A percentile compares a stretch with the other conserved stretches of the same genome.
Conservation (phyloP, 1,139 yeast genomes). For the Yamadazyma membranifaciens region DNA sequence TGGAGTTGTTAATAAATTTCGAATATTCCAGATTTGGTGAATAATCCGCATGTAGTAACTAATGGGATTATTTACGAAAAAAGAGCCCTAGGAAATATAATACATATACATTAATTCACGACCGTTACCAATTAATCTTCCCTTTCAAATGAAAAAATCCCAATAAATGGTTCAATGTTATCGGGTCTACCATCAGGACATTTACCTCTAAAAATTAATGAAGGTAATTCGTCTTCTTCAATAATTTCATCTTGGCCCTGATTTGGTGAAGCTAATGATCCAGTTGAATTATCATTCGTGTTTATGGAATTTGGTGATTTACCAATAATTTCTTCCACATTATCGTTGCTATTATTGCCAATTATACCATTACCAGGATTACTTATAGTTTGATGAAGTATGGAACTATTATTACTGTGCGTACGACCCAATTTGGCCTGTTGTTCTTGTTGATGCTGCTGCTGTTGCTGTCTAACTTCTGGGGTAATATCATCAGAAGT, state of each 20-base stretch:
- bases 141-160: constrained; percentile 53
- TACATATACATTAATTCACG: not conserved
- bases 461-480: constrained; percentile 4
- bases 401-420: not conserved
- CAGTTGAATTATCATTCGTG: constrained; percentile 17
- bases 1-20: too few relatives aligned
- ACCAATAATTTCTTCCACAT: constrained; percentile 10
- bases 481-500: constrained; percentile 13
- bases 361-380: not conserved
- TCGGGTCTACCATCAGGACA: constrained; percentile 58
- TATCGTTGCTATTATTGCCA: not conserved
- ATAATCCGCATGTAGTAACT: too few relatives aligned
- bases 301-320: constrained; percentile 15
- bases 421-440: constrained; percentile 1
- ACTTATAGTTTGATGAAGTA: not conserved
- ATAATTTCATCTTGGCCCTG: constrained; percentile 13
- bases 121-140: constrained; percentile 22
- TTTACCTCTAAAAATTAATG: constrained; percentile 48
- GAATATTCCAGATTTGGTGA: too few relatives aligned
- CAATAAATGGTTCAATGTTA: constrained; percentile 53
- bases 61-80: too few relatives aligned
- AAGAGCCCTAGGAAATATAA: constrained; percentile 1
- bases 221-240: constrained; percentile 39
- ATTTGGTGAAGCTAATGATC: constrained; percentile 15
- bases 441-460: constrained; percentile 5